A percentile compares a stretch with the other conserved stretches of the same genome.
Evolutionary conservation across 1,139 yeast species (phyloP).

Genomic region (Barnettozyma hawaiiensis): DNA sequence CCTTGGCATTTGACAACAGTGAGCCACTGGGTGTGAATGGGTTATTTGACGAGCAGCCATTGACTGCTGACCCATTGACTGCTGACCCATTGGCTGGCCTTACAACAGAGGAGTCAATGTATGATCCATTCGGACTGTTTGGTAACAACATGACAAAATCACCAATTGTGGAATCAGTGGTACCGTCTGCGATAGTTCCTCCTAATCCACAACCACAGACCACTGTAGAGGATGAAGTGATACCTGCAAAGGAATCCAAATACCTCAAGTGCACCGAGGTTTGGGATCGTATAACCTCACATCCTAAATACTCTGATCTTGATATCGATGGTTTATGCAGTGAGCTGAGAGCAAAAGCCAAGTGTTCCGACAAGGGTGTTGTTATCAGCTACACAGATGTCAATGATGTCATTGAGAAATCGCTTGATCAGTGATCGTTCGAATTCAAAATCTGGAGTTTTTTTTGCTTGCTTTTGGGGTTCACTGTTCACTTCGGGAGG

Average conservation of each 20-base stretch:
- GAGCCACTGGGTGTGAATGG: conserved; percentile 23
- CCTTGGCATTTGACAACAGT: conserved; percentile 36
- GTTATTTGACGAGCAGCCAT: conserved; percentile 14
- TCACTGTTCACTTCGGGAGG: neutral
- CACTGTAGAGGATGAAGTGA: conserved; percentile 33
- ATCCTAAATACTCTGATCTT: conserved; percentile 87
- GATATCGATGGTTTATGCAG: conserved; percentile 90
- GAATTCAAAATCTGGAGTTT: no score
- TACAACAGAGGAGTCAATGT: conserved; percentile 58
- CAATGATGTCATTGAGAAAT: conserved; percentile 36
- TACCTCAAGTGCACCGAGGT: conserved; percentile 77
- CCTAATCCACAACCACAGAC: neutral
- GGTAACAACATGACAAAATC: conserved; percentile 12
- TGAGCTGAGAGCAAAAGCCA: conserved; percentile 89
- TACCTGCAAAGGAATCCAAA: conserved; percentile 47
- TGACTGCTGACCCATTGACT: conserved; percentile 16
- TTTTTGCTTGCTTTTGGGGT: neutral
- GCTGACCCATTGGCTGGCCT: conserved; percentile 18
- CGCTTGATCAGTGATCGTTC: conserved; percentile 1
- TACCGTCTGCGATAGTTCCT: neutral
- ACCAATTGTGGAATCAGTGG: conserved; percentile 9
- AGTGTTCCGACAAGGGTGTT: conserved; percentile 89
- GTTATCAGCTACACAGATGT: conserved; percentile 79
- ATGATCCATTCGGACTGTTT: conserved; percentile 49
- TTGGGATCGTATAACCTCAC: conserved; percentile 93